Base-by-base conservation (phyloP, 306 rosid genomes). In the Castanea mollissima region DNA sequence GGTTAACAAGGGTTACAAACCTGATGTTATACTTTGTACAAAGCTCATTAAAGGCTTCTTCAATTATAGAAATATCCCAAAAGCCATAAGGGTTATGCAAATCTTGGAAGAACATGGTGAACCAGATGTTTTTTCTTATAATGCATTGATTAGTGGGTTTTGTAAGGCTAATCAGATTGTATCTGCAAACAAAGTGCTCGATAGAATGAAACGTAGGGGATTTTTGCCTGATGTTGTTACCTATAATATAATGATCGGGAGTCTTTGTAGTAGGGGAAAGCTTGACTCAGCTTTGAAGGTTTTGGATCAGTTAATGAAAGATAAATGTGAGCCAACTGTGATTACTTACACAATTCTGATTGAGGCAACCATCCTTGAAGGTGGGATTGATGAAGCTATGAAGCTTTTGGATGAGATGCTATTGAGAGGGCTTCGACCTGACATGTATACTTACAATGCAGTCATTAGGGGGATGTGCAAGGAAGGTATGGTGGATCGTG, bases 271-370 rank as follows among this genome's bases (percentile, higher is more conserved):
- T 1, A 91, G 89, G 71, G 91, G 93, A 1, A 90, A 87, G 80
- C 91, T 90, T 60, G 88, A 71, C 5, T 80, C 78, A 71, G 92
- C 93, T 31, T 23, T 90, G 14, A 82, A 82, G 87, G 85, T 89
- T 2, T 75, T 88, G 90, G 95, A 92, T 69, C 85, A 86, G 85
- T 81, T 92, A 70, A 44, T 91, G 90, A 84, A 80, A 12, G 93
- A 92, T 49, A 85, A 87, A 11, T 94, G 97, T 79, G 82, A 76
- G 65, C 97, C 97, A 13, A 85, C 93, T 18, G 91, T 91, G 80
- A 86, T 92, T 51, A 94, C 99, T 13, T 94, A 87, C 82, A 92
- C 92, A 3, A 92, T 91, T 67, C 83, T 94, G 91, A 92, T 94
- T 15, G 97, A 94, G 71, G 95, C 97, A 19, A 94, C 89, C 11